These are phyloP conservation scores for Rhodotorula kratochvilovae DNA, from an alignment of 768 basidiomycete genomes.

Conservation along the genomic window DNA sequence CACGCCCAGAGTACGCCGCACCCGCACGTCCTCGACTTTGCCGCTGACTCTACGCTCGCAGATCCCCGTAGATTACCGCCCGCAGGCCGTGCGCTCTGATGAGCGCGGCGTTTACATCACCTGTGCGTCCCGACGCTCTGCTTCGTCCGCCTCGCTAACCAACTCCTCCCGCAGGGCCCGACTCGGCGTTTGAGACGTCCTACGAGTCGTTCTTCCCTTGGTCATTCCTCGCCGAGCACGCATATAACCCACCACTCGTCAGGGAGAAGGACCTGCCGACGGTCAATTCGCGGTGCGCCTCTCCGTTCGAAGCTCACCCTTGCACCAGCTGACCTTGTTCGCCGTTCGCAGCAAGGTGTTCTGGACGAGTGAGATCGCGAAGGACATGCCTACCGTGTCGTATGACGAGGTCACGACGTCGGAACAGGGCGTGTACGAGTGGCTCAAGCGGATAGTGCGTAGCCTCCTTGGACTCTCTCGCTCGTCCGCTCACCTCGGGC, in stretches of 20 bases:
- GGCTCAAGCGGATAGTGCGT: constrained; percentile 74
- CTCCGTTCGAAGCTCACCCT: constrained; percentile 18
- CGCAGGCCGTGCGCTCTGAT: constrained; percentile 57
- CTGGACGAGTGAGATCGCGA: constrained; percentile 74
- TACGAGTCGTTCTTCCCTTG: constrained; percentile 85
- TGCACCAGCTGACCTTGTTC: not conserved
- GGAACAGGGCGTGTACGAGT: constrained; percentile 67
- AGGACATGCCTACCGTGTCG: constrained; percentile 66
- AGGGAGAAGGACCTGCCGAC: not conserved
- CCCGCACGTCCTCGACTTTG: not conserved
- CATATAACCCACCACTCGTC: constrained; percentile 66
- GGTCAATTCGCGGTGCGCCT: not conserved
- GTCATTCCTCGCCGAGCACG: constrained; percentile 70
- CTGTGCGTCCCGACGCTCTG: constrained; percentile 55
- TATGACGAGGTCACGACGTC: constrained; percentile 72
- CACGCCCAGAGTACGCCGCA: constrained; percentile 66
- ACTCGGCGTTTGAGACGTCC: constrained; percentile 53
- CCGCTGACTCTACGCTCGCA: constrained; percentile 44
- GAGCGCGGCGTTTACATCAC: constrained; percentile 65
- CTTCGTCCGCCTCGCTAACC: not conserved
- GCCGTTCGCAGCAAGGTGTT: constrained; percentile 54
- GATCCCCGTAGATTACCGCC: constrained; percentile 73
- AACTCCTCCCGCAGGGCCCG: constrained; percentile 18
- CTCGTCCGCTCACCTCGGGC: not conserved
- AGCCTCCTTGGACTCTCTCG: not conserved